Evolutionary conservation across 2,329 filamentous ascomycete genomes (phyloP), one percentile per base, ranked within the genome.

Genomic region (Rutstroemia sp.): DNA sequence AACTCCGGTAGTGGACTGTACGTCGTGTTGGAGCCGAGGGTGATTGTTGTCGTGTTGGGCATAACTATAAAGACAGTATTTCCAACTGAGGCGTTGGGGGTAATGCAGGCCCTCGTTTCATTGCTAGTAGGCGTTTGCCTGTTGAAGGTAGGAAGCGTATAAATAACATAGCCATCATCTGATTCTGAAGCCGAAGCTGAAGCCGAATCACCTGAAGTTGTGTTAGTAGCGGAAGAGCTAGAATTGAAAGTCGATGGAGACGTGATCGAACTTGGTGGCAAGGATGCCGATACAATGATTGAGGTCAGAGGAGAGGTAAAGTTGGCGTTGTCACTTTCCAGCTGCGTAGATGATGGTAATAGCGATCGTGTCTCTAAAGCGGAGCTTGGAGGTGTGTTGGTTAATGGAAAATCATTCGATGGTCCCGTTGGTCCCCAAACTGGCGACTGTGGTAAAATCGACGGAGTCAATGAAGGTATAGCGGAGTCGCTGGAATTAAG

Each of bases 11-110:
- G 42, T 23, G 34, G 12, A 5, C 39, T 46, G n/a, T 59, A 59
- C 6, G 61, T 55, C 9, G 52, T 56, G 12, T 63, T 58, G 2
- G 44, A 21, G 52, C 63, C 62, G 8, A 47, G 48, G n/a, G 46
- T 66, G 9, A 62, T 54, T 19, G 64, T 67, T 14, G 54, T 65
- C 1, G 65, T 65, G 45, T 67, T 68, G 16, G 65, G 63, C 10
- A 63, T 21, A 18, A 68, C 57, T 4, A 46, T 42, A 49, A 56
- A 68, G 12, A 62, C 37, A 38, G 64, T 67, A 5, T 56, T 46
- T 14, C 19, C 41, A 14, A 45, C 18, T 6, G 44, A 25, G 10
- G 34, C 21, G 18, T 54, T 37, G 38, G 14, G 21, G 4, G 21
- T 18, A 47, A 54, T 54, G 30, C 42, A 54, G 4, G 18, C 7